A percentile compares a stretch with the other conserved stretches of the same genome.
Evolutionary conservation across 2,329 filamentous ascomycete species (phyloP).

Genomic region (Aspergillus niger): DNA sequence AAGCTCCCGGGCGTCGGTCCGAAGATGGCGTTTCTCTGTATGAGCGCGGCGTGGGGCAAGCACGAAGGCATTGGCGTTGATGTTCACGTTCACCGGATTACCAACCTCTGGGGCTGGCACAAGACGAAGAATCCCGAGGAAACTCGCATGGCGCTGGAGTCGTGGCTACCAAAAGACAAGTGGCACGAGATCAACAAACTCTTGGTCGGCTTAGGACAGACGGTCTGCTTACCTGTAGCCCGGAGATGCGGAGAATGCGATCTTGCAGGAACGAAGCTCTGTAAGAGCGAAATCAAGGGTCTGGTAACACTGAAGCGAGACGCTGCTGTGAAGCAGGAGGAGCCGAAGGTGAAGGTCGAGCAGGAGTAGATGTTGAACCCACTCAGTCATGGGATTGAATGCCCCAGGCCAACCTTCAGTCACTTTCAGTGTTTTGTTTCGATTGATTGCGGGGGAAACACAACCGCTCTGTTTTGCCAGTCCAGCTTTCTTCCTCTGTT

Average conservation of each 20-base stretch:
- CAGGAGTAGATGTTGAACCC: not conserved
- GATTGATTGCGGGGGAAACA: not conserved
- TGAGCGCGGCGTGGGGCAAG: slow-evolving; percentile 72
- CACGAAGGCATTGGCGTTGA: slow-evolving; percentile 85
- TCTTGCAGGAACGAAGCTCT: slow-evolving; percentile 73
- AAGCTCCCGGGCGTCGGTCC: slow-evolving; percentile 84
- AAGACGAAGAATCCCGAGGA: slow-evolving; percentile 79
- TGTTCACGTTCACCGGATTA: slow-evolving; percentile 92
- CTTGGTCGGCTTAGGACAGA: slow-evolving; percentile 86
- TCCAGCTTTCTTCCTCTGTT: not conserved
- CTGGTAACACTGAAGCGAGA: slow-evolving; percentile 57
- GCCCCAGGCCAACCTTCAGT: not conserved
- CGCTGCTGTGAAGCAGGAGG: slow-evolving; percentile 28
- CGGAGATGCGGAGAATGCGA: slow-evolving; percentile 83
- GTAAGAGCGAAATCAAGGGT: slow-evolving; percentile 68
- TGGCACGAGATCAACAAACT: slow-evolving; percentile 94
- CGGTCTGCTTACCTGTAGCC: slow-evolving; percentile 77
- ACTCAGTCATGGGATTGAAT: slow-evolving; percentile 1
- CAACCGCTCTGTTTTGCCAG: not conserved
- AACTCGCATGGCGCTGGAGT: slow-evolving; percentile 72
- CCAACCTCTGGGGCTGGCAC: slow-evolving; percentile 92
- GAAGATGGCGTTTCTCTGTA: slow-evolving; percentile 90
- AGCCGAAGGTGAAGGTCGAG: slow-evolving; percentile 28
- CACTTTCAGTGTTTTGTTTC: not conserved
- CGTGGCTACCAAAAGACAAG: slow-evolving; percentile 78